Evolutionary conservation across 805 yeast genomes (phyloP), one percentile per base, ranked within the genome.

Genomic region (Phaffomyces thermotolerans): DNA sequence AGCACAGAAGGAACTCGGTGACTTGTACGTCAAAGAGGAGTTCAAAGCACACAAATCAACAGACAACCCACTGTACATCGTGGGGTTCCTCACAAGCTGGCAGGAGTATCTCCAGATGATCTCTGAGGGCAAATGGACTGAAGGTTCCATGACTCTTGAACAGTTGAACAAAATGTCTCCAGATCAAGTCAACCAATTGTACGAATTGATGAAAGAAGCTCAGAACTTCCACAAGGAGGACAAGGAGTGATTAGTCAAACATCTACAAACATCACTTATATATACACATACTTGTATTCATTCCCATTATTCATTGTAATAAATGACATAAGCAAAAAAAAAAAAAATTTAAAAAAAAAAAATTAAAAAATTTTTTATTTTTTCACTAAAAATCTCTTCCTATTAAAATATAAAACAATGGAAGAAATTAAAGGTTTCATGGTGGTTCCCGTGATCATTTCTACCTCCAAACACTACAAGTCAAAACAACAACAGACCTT

Each of bases 71-170:
- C 71, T 88, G 22, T 95, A 91, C 58, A 88, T 93, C 30, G 89
- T 93, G 10, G 99, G 97, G 10, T 93, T 93, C 54, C 70, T 93
- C 48, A 79, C 95, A 1, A 82, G 87, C 47, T 93, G 99, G 99
- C 99, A 93, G 63, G 91, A 83, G 48, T 85, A 85, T 55, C 69
- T 84, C 48, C 66, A 71, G 12, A 66, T 68, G 60, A 73, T 85
- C 22, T 73, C 77, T 25, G 77, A 73, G 32, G 84, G 77, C 12
- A 68, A 69, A 39, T 84, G 91, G 93, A 64, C 68, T 53, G 77
- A 73, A 40, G 81, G 78, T 36, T 68, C 72, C 49, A 66, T 93
- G 58, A 80, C 81, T 18, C 67, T 76, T 49, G 71, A 69, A 30
- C 81, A 82, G 42, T 68, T 93, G 49, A 85, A 81, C 40, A 86